Conservation (phyloP, 345 rosid genomes). For the thale cress (Arabidopsis thaliana) region DNA sequence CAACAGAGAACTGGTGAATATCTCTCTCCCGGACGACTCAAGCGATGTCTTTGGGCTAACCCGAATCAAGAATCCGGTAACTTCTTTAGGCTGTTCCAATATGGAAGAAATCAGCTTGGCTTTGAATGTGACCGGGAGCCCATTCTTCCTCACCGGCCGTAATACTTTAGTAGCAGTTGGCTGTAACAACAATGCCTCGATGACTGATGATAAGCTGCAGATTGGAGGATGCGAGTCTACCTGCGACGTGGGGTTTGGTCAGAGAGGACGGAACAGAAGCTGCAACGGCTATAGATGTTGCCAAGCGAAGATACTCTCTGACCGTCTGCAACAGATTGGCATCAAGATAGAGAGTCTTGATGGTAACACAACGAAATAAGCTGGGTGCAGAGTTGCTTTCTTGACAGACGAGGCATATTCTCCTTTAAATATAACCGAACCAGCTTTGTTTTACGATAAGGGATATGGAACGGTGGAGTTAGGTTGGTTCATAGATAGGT, state of each 20-base stretch:
- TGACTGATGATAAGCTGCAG: constrained; percentile 26
- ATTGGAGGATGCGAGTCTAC: constrained; percentile 42
- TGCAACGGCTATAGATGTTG: constrained; percentile 45
- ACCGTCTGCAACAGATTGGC: constrained; percentile 28
- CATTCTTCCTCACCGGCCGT: constrained; percentile 17
- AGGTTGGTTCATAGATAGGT: constrained; percentile 30
- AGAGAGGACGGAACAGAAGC: constrained; percentile 16
- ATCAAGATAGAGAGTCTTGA: constrained; percentile 33
- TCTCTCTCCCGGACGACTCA: constrained; percentile 30
- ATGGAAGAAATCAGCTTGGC: constrained; percentile 14
- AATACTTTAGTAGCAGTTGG: constrained; percentile 38
- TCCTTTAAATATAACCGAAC: constrained; percentile 23
- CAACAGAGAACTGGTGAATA: constrained; percentile 28
- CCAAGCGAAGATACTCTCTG: constrained; percentile 33
- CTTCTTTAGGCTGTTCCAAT: constrained; percentile 33
- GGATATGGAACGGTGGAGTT: constrained; percentile 36
- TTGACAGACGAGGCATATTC: constrained; percentile 35
- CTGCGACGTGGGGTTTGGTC: constrained; percentile 5
- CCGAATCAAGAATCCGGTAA: constrained; percentile 33
- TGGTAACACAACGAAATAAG: constrained; percentile 10
- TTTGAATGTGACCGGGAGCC: constrained; percentile 32
- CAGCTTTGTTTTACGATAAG: constrained; percentile 14
- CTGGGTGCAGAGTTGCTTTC: constrained; percentile 40
- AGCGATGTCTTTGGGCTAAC: neutral
- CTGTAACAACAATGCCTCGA: constrained; percentile 41